phyloP scores from a whole-genome alignment of 2,329 filamentous ascomycete species.

The Fusarium brachygibbosum region DNA sequence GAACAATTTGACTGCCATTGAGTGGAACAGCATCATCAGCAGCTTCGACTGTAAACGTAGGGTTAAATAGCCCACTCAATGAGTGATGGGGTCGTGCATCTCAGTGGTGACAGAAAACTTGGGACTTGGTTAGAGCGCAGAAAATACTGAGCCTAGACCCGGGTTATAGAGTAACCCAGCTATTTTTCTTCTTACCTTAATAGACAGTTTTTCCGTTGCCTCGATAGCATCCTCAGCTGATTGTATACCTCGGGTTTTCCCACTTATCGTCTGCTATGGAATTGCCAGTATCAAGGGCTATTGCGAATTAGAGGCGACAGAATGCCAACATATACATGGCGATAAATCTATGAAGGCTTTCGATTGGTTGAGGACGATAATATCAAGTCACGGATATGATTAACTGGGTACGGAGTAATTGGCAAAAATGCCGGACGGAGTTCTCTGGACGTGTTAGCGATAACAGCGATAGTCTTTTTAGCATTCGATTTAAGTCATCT shows the following conservation, averaged over 20 bases:
- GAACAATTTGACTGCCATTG: conserved; percentile 60
- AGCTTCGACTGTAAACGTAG: conserved; percentile 54
- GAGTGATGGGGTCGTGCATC: not conserved
- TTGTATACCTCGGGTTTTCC: not conserved
- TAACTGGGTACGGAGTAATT: conserved; percentile 15
- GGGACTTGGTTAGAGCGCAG: not conserved
- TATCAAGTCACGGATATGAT: not conserved
- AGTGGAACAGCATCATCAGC: conserved; percentile 59
- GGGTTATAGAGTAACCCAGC: too few species aligned
- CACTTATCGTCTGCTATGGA: not conserved
- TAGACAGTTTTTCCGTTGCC: too few species aligned
- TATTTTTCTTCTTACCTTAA: too few species aligned
- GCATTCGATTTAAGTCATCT: not conserved
- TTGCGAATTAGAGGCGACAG: not conserved
- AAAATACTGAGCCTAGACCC: not conserved
- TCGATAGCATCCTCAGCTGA: too few species aligned
- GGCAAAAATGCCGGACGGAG: conserved; percentile 3
- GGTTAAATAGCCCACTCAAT: conserved; percentile 17
- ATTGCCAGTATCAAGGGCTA: not conserved
- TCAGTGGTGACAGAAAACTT: not conserved
- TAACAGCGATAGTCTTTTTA: not conserved
- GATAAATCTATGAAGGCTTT: not conserved
- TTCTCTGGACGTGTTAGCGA: conserved; percentile 5
- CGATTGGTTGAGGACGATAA: not conserved
- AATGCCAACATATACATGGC: too few species aligned